A percentile compares a stretch with the other conserved stretches of the same genome.
Conservation (phyloP, 805 yeast species). For the Candida coquimbonensis region DNA sequence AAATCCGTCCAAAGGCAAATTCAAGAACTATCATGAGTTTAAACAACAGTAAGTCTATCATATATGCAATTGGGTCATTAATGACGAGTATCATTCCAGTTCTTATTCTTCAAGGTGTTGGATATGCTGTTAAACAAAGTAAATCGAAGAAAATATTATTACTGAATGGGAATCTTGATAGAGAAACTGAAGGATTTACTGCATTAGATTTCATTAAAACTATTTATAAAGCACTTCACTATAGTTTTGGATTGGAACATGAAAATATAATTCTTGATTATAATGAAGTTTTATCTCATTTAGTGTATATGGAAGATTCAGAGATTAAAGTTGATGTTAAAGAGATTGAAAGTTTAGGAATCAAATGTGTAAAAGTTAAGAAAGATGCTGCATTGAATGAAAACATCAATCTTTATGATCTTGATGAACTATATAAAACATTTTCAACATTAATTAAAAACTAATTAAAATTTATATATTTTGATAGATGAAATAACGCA, state of each 20-base stretch:
- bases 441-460: constrained; percentile 1
- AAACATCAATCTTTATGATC: constrained; percentile 30
- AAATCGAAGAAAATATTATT: constrained; percentile 45
- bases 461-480: neutral
- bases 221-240: constrained; percentile 47
- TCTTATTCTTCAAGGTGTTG: constrained; percentile 64
- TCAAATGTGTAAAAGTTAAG: constrained; percentile 39
- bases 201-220: constrained; percentile 53
- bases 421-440: constrained; percentile 31
- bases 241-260: constrained; percentile 30
- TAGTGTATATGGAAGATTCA: constrained; percentile 46
- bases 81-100: constrained; percentile 86
- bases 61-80: constrained; percentile 81
- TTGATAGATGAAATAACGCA: neutral
- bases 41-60: constrained; percentile 42
- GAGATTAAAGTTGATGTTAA: constrained; percentile 44
- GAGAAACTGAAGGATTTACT: constrained; percentile 69
- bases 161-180: constrained; percentile 66
- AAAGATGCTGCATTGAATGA: constrained; percentile 19
- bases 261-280: constrained; percentile 19
- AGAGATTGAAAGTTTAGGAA: constrained; percentile 34
- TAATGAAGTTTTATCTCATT: constrained; percentile 52
- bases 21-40: constrained; percentile 49
- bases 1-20: constrained; percentile 70
- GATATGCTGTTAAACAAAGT: constrained; percentile 43